Conservation (phyloP, 345 rosid genomes). For the Pelargonium nanum region DNA sequence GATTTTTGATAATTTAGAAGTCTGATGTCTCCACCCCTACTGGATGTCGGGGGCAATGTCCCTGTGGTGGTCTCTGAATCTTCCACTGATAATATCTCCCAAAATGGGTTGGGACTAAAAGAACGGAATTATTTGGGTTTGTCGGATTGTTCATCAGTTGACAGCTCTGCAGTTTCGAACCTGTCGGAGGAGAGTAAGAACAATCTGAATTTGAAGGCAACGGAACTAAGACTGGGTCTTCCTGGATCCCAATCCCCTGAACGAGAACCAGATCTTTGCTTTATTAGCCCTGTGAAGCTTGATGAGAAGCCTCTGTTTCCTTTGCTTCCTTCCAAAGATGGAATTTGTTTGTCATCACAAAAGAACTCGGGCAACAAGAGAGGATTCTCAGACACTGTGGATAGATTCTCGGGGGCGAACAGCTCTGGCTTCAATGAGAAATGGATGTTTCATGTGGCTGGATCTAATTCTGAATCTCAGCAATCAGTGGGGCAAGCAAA, state of each 20-base stretch:
- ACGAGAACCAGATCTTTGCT: conserved; percentile 39
- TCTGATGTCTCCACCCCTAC: conserved; percentile 62
- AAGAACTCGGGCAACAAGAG: conserved; percentile 66
- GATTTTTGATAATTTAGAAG: conserved; percentile 9
- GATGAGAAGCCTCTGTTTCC: conserved; percentile 77
- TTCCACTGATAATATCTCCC: conserved; percentile 29
- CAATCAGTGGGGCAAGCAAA: no score
- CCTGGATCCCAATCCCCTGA: conserved; percentile 69
- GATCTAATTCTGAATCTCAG: conserved; percentile 29
- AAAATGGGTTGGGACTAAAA: conserved; percentile 34
- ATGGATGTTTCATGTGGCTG: conserved; percentile 50
- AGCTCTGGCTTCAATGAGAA: conserved; percentile 40
- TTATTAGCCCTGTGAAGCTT: conserved; percentile 35
- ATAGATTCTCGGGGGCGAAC: conserved; percentile 50
- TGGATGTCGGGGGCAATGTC: conserved; percentile 36
- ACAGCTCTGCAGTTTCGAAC: conserved; percentile 49
- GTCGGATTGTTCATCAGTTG: conserved; percentile 73
- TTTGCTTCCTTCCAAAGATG: conserved; percentile 52
- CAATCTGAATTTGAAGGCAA: conserved; percentile 67
- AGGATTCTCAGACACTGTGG: conserved; percentile 74
- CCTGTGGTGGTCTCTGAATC: conserved; percentile 32
- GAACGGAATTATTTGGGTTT: conserved; percentile 68
- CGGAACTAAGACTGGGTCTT: conserved; percentile 80
- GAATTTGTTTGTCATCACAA: conserved; percentile 32
- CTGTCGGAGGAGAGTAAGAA: conserved; percentile 33